phyloP scores from a whole-genome alignment of 1,284 basidiomycete species.

The Fomitopsis betulina region DNA sequence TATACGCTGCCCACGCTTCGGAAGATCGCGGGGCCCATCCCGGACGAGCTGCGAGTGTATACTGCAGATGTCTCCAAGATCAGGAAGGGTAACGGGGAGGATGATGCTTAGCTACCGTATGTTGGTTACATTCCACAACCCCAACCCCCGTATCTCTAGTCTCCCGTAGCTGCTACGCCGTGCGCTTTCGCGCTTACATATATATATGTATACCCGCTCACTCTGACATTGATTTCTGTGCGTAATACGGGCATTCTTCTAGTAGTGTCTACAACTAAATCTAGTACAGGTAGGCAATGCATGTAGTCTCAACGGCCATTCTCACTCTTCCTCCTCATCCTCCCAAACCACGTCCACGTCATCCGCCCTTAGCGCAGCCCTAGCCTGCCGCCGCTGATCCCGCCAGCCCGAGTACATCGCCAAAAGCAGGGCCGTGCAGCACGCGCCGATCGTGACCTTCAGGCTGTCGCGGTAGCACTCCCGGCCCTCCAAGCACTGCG shows the following conservation, averaged over 20 bases:
- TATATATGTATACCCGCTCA: too few species aligned
- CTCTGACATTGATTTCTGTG: too few species aligned
- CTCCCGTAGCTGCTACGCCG: too few species aligned
- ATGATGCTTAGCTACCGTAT: not conserved
- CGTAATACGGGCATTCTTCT: too few species aligned
- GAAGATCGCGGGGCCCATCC: not conserved
- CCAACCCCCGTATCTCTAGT: too few species aligned
- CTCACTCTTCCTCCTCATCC: conserved; percentile 21
- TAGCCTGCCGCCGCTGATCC: conserved; percentile 32
- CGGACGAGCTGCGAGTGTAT: not conserved
- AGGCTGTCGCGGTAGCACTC: conserved; percentile 50
- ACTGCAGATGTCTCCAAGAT: not conserved
- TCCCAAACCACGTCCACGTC: conserved; percentile 24
- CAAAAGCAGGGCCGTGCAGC: conserved; percentile 41
- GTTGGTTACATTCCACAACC: too few species aligned
- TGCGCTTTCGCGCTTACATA: too few species aligned
- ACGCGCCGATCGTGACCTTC: conserved; percentile 44
- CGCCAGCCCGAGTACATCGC: conserved; percentile 46
- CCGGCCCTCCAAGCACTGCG: conserved; percentile 46
- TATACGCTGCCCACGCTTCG: not conserved
- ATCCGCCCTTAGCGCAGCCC: conserved; percentile 5
- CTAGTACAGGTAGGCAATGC: too few species aligned
- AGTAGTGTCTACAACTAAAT: too few species aligned
- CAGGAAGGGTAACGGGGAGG: not conserved
- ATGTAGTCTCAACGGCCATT: not conserved